Conservation (phyloP, 768 basidiomycete genomes). For the Mycena amicta region DNA sequence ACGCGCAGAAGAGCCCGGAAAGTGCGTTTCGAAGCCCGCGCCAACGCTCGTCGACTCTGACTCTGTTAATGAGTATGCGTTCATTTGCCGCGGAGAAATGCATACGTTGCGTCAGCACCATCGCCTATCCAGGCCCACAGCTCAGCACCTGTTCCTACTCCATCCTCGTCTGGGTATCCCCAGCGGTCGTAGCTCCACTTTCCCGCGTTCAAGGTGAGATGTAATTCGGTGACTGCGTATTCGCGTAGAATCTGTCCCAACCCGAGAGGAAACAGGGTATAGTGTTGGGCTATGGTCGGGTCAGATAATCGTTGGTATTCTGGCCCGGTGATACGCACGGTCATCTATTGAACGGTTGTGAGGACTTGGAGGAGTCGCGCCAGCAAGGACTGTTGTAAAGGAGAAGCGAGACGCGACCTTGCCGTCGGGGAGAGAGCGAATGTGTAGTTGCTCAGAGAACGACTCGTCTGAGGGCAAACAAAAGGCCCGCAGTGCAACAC, state of each 20-base stretch:
- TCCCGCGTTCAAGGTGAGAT: conserved; percentile 88
- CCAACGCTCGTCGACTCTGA: conserved; percentile 80
- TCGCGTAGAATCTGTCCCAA: conserved; percentile 86
- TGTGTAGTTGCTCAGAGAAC: conserved; percentile 49
- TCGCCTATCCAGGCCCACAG: conserved; percentile 93
- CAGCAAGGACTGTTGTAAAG: conserved; percentile 67
- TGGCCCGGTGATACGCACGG: conserved; percentile 33
- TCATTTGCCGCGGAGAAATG: conserved; percentile 5
- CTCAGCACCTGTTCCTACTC: conserved; percentile 85
- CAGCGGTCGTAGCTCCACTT: conserved; percentile 87
- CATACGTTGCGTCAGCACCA: conserved; percentile 52
- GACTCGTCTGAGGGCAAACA: conserved; percentile 38
- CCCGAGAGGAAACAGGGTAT: conserved; percentile 82
- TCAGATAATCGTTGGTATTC: not conserved
- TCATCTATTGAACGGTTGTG: conserved; percentile 52
- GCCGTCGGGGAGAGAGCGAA: conserved; percentile 73
- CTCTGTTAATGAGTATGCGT: conserved; percentile 3
- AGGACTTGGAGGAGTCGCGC: conserved; percentile 59
- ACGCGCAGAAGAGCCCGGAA: conserved; percentile 93
- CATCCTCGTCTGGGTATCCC: conserved; percentile 77
- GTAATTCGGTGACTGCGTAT: conserved; percentile 85
- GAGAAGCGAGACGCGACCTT: conserved; percentile 80
- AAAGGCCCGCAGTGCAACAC: not conserved
- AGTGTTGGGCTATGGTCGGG: conserved; percentile 69
- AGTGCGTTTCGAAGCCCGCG: conserved; percentile 83